Percentiles rank a stretch among this genome's conserved stretches.
Evolutionary conservation across 257 asterid species (phyloP).

Genomic region (Forsythia viridissima): DNA sequence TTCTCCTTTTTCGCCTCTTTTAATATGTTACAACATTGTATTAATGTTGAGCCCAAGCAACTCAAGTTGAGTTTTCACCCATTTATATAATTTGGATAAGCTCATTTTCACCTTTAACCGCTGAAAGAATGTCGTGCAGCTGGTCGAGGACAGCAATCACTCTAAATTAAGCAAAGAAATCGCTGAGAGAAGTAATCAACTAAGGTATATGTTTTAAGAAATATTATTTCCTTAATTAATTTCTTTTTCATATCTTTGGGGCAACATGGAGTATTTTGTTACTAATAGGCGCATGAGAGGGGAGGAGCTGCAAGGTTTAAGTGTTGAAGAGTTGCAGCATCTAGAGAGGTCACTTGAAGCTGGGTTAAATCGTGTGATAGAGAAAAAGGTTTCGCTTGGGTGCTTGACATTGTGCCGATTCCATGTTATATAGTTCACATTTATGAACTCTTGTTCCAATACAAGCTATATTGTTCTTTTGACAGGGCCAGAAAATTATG

Average conservation of each 20-base stretch:
- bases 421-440: background rate
- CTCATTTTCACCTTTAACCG: background rate
- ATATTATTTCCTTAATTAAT: background rate
- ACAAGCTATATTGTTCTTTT: background rate
- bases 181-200: conserved; percentile 61
- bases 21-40: background rate
- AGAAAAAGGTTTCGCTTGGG: conserved; percentile 55
- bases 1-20: background rate
- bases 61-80: background rate
- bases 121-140: conserved; percentile 38
- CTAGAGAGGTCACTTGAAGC: conserved; percentile 72
- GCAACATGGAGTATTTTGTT: background rate
- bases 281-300: conserved; percentile 82
- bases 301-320: conserved; percentile 80
- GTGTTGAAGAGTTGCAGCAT: conserved; percentile 71
- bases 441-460: background rate
- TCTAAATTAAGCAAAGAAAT: conserved; percentile 67
- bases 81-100: background rate
- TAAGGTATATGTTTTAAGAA: conserved; percentile 41
- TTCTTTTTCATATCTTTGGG: background rate
- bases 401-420: background rate
- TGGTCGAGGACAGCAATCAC: conserved; percentile 65
- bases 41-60: background rate
- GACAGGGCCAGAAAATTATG: conserved; percentile 73
- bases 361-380: conserved; percentile 69